Evolutionary conservation across 495 filamentous ascomycete species (phyloP).

Genomic region (Xylaria telfairii): DNA sequence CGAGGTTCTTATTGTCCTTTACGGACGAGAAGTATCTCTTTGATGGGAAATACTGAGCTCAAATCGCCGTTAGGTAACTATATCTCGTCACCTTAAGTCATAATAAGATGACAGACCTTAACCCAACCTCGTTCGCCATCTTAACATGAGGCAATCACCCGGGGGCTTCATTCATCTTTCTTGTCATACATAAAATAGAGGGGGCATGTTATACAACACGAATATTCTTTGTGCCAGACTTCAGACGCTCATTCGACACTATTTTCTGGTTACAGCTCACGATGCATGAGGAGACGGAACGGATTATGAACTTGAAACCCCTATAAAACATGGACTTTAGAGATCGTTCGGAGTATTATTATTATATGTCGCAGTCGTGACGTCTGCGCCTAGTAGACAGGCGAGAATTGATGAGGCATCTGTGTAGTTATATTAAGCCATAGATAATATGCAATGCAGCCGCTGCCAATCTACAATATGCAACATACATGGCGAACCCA

Average conservation of each 20-base stretch:
- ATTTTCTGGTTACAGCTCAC: background rate
- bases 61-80: too few relatives aligned
- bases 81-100: background rate
- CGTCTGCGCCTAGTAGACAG: background rate
- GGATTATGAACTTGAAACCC: background rate
- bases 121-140: too few relatives aligned
- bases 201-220: background rate
- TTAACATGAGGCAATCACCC: background rate
- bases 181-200: background rate
- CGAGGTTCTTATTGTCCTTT: conserved; percentile 59
- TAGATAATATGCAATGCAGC: background rate
- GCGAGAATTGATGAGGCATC: background rate
- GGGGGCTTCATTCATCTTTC: background rate
- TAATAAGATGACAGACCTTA: background rate
- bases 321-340: background rate
- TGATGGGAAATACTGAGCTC: conserved; percentile 35
- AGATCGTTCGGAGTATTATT: background rate
- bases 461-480: conserved; percentile 12
- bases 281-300: background rate
- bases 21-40: conserved; percentile 48
- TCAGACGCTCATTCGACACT: background rate
- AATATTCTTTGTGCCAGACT: background rate
- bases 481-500: conserved; percentile 17
- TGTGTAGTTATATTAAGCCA: background rate
- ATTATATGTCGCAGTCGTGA: background rate